phyloP scores from a whole-genome alignment of 2,329 filamentous ascomycete species.

The Fusarium chlamydosporum region DNA sequence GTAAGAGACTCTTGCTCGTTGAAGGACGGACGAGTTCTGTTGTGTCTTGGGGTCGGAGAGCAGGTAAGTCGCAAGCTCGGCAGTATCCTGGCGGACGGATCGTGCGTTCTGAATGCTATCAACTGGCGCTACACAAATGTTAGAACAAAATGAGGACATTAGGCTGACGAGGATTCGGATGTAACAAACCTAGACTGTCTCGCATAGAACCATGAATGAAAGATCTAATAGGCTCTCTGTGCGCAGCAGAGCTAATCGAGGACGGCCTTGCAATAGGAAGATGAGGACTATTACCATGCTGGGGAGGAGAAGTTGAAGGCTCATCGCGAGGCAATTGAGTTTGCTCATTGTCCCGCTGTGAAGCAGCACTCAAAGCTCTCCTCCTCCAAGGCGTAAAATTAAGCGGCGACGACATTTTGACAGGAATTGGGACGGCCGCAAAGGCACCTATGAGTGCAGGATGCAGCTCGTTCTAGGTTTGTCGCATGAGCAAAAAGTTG shows the following conservation, averaged over 20 bases:
- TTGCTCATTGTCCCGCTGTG: conserved; percentile 50
- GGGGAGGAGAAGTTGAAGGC: conserved; percentile 44
- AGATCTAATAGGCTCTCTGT: conserved; percentile 77
- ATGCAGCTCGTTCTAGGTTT: conserved; percentile 36
- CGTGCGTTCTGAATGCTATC: conserved; percentile 82
- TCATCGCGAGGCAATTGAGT: conserved; percentile 50
- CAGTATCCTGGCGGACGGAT: conserved; percentile 87
- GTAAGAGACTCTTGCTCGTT: conserved; percentile 52
- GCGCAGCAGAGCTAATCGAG: conserved; percentile 56
- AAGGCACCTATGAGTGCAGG: conserved; percentile 39
- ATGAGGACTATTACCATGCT: conserved; percentile 31
- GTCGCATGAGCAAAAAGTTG: conserved; percentile 40
- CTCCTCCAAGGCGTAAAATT: conserved; percentile 66
- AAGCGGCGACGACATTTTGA: conserved; percentile 63
- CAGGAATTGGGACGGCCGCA: conserved; percentile 28
- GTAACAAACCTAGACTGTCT: conserved; percentile 67
- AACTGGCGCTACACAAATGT: conserved; percentile 60
- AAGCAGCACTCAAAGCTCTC: conserved; percentile 57
- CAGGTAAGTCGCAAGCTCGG: conserved; percentile 86
- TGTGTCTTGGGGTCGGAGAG: conserved; percentile 73
- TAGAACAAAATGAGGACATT: conserved; percentile 11
- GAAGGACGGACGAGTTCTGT: conserved; percentile 64
- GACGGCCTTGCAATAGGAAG: conserved; percentile 56
- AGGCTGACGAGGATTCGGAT: background rate
- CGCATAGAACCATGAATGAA: conserved; percentile 77